Base-by-base conservation (phyloP, 2,329 filamentous ascomycete species). In the Venturia oleaginea region DNA sequence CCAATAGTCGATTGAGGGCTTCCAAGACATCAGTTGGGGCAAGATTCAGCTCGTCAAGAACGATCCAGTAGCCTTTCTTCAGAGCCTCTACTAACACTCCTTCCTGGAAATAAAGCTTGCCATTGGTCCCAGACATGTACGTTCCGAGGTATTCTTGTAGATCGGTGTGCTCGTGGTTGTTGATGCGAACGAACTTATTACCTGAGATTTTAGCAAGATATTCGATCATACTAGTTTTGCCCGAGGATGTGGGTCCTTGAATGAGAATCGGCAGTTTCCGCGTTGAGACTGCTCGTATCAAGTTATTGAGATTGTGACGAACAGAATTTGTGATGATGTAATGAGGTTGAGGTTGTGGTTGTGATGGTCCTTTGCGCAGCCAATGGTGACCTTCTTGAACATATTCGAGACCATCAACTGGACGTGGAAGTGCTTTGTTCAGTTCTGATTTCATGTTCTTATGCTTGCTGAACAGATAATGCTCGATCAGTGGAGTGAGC, bases 161-260 rank as follows among this genome's bases (percentile, higher is more conserved):
- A 74, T 99, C 94, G 0, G 94, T 99, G 72, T 99, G 94, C 73
- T 99, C 95, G 76, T 99, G 94, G 70, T 99, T 99, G 78, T 99
- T 99, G 80, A 99, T 99, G 66, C 94, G 86, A 54, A 99, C 92
- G 72, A 97, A 99, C 72, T 90, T 94, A 74, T 99, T 96, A 3
- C 95, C 94, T 37, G 92, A 97, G 64, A 90, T 89, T 71, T 96
- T 94, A n/a, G 95, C 93, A 43, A 99, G 83, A 73, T 96, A 97
- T 76, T 97, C 93, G 51, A 99, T 96, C 94, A 99, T 99, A 76
- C 93, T 97, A 0, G 94, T 99, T 77, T 99, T 99, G 68, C 94
- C 94, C 15, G 93, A 90, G 5, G 95, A 99, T 0, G 94, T 99
- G 15, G 95, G 94, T 3, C 94, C 94, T 75, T 99, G 94, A 24